Percentiles rank a stretch among this genome's conserved stretches.
Conservation (phyloP, 345 rosid genomes). For the Jatropha curcas region DNA sequence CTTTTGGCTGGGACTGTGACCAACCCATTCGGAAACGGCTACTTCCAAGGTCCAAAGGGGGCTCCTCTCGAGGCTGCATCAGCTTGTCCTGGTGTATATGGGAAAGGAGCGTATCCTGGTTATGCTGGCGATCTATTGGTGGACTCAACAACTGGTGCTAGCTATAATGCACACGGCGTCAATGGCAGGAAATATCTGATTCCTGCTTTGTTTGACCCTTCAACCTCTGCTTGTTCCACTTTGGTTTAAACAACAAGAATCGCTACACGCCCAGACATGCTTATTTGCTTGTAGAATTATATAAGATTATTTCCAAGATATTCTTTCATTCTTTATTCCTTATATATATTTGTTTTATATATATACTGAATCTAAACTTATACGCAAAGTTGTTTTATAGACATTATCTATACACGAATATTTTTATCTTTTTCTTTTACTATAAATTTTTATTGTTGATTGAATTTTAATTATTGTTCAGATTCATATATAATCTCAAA, state of each 20-base stretch:
- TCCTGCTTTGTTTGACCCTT: constrained; percentile 25
- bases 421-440: too few relatives aligned
- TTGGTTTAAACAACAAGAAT: constrained; percentile 10
- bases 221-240: constrained; percentile 15
- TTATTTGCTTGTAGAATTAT: too few relatives aligned
- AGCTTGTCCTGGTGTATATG: constrained; percentile 19
- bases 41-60: constrained; percentile 24
- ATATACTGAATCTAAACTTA: too few relatives aligned
- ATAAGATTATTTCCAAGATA: too few relatives aligned
- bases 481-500: too few relatives aligned
- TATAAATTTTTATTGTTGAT: too few relatives aligned
- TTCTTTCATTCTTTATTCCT: too few relatives aligned
- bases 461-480: too few relatives aligned
- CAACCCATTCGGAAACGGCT: constrained; percentile 27
- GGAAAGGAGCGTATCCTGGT: constrained; percentile 26
- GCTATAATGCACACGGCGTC: constrained; percentile 26
- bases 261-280: too few relatives aligned
- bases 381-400: too few relatives aligned
- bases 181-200: constrained; percentile 29
- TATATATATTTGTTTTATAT: too few relatives aligned
- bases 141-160: constrained; percentile 24
- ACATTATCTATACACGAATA: too few relatives aligned
- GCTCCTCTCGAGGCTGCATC: constrained; percentile 28
- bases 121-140: constrained; percentile 24
- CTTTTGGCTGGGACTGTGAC: constrained; percentile 26